Conservation (phyloP, 1,284 basidiomycete genomes). For the Pyrrhoderma noxium region DNA sequence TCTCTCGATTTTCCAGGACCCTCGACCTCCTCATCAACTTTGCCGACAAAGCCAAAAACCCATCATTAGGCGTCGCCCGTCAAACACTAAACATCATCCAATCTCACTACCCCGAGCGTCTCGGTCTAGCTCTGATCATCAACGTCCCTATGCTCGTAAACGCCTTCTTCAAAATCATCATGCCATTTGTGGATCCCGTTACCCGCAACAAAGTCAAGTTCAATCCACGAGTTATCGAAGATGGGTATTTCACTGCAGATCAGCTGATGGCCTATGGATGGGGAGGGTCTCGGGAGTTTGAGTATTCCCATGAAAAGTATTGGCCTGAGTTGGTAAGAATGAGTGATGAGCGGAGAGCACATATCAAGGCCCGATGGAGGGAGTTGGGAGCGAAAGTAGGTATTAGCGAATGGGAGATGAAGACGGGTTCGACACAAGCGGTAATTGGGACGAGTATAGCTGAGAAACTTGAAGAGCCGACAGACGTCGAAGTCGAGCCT, state of each 20-base stretch:
- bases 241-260: slow-evolving; percentile 50
- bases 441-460: not conserved
- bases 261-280: slow-evolving; percentile 54
- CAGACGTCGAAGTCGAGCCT: slow-evolving; percentile 4
- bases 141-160: slow-evolving; percentile 80
- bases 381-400: slow-evolving; percentile 58
- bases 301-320: slow-evolving; percentile 67
- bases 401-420: slow-evolving; percentile 67
- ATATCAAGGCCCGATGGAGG: slow-evolving; percentile 55
- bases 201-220: slow-evolving; percentile 69
- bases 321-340: slow-evolving; percentile 60
- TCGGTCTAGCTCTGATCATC: slow-evolving; percentile 77
- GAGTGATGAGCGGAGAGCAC: slow-evolving; percentile 42
- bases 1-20: slow-evolving; percentile 34
- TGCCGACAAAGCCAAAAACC: slow-evolving; percentile 72
- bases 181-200: slow-evolving; percentile 73
- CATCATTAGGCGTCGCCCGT: slow-evolving; percentile 57
- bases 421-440: slow-evolving; percentile 24
- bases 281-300: slow-evolving; percentile 54
- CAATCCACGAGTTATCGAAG: slow-evolving; percentile 43
- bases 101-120: slow-evolving; percentile 87
- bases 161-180: slow-evolving; percentile 78
- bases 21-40: slow-evolving; percentile 78
- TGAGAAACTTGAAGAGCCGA: not conserved
- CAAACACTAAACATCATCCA: slow-evolving; percentile 71